Evolutionary conservation across 2,329 filamentous ascomycete species (phyloP).

Genomic region (Aureobasidium sp.): DNA sequence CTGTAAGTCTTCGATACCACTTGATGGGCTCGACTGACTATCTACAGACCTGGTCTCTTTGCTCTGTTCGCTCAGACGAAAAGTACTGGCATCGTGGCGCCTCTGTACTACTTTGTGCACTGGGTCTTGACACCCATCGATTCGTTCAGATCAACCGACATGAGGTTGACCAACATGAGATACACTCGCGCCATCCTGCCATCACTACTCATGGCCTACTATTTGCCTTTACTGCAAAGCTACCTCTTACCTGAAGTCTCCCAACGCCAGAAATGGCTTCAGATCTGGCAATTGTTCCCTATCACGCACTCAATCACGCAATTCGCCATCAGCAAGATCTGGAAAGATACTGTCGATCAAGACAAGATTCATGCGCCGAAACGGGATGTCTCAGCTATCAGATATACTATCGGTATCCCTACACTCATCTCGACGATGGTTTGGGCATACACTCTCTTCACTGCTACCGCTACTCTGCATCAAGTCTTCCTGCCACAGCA

Average conservation of each 20-base stretch:
- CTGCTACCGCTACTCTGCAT: background rate
- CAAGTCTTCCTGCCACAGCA: constrained; percentile 8
- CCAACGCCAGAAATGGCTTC: constrained; percentile 7
- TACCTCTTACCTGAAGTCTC: constrained; percentile 17
- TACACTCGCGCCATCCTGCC: constrained; percentile 26
- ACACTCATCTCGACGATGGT: background rate
- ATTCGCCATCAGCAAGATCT: constrained; percentile 17
- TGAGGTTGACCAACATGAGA: constrained; percentile 24
- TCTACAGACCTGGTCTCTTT: constrained; percentile 20
- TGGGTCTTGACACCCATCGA: constrained; percentile 29
- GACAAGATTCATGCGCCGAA: constrained; percentile 16
- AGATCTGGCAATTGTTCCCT: constrained; percentile 13
- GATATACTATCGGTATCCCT: constrained; percentile 12
- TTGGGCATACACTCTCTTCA: constrained; percentile 13
- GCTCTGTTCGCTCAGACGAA: constrained; percentile 23
- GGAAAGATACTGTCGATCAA: constrained; percentile 19
- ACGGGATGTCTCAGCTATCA: constrained; percentile 17
- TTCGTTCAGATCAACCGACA: constrained; percentile 28
- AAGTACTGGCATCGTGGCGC: constrained; percentile 27
- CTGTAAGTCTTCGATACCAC: background rate
- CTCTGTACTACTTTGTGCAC: constrained; percentile 33
- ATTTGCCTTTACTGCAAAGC: constrained; percentile 19
- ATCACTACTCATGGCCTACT: constrained; percentile 21
- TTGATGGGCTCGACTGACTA: constrained; percentile 14
- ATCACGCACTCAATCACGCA: constrained; percentile 18